A percentile compares a stretch with the other conserved stretches of the same genome.
phyloP scores from a whole-genome alignment of 2,329 filamentous ascomycete genomes.

The Hypoxylon rubiginosum region DNA sequence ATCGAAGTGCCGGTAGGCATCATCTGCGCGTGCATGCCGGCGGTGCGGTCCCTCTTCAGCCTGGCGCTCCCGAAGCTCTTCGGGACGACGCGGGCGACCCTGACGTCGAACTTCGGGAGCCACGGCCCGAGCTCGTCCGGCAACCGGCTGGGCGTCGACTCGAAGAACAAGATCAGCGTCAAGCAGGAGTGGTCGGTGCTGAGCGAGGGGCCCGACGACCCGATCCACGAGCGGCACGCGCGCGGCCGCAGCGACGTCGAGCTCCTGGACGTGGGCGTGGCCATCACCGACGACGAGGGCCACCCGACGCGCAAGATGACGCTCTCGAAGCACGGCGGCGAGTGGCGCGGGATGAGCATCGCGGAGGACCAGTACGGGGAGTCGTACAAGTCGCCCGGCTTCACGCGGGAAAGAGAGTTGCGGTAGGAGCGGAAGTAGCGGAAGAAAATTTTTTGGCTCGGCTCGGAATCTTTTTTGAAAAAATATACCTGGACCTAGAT shows the following conservation, averaged over 20 bases:
- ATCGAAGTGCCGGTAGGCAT: constrained; percentile 53
- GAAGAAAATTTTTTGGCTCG: not conserved
- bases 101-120: constrained; percentile 32
- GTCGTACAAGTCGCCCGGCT: constrained; percentile 21
- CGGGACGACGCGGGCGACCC: constrained; percentile 39
- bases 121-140: constrained; percentile 33
- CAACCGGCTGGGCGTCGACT: constrained; percentile 20
- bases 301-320: constrained; percentile 36
- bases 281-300: constrained; percentile 1
- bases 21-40: constrained; percentile 53
- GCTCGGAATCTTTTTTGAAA: not conserved
- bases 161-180: constrained; percentile 45
- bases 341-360: constrained; percentile 31
- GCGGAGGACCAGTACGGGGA: constrained; percentile 12
- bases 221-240: not conserved
- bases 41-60: constrained; percentile 50
- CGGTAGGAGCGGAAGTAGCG: constrained; percentile 9
- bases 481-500: not conserved
- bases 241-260: constrained; percentile 34
- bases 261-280: constrained; percentile 21
- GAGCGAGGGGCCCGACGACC: constrained; percentile 35
- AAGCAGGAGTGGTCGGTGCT: constrained; percentile 51
- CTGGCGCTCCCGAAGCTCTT: constrained; percentile 48
- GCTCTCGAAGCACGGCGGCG: constrained; percentile 33
- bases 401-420: constrained; percentile 24